A percentile compares a stretch with the other conserved stretches of the same genome.
phyloP scores from a whole-genome alignment of 306 rosid species.

The Psophocarpus tetragonolobus region DNA sequence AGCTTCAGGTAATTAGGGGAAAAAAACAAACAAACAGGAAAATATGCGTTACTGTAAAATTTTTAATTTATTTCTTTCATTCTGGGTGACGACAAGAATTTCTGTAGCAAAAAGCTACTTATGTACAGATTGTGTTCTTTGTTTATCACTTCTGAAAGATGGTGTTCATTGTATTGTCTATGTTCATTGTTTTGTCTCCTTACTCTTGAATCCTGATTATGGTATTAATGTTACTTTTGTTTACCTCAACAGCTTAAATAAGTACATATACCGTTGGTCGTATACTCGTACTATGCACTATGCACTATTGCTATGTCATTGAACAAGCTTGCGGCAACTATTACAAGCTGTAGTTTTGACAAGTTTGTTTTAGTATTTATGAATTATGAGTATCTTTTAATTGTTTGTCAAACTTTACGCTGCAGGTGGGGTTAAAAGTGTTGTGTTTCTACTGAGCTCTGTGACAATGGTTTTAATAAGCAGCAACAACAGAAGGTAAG shows the following conservation, averaged over 20 bases:
- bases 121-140: background rate
- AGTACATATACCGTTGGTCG: background rate
- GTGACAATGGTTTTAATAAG: slow-evolving; percentile 51
- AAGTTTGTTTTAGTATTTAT: background rate
- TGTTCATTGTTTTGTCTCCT: background rate
- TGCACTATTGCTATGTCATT: background rate
- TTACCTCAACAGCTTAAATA: background rate
- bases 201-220: background rate
- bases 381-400: background rate
- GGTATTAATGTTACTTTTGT: background rate
- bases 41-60: background rate
- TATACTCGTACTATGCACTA: background rate
- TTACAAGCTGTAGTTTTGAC: background rate
- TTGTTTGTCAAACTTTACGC: slow-evolving; percentile 7
- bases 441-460: background rate
- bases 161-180: background rate
- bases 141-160: background rate
- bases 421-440: slow-evolving; percentile 40
- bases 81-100: background rate
- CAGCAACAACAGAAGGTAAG: slow-evolving; percentile 48
- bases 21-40: background rate
- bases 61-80: background rate
- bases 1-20: background rate
- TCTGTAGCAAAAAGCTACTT: background rate
- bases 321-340: background rate